A percentile compares a stretch with the other conserved stretches of the same genome.
Evolutionary conservation across 2,329 filamentous ascomycete species (phyloP).

Genomic region (Trichophyton simii): DNA sequence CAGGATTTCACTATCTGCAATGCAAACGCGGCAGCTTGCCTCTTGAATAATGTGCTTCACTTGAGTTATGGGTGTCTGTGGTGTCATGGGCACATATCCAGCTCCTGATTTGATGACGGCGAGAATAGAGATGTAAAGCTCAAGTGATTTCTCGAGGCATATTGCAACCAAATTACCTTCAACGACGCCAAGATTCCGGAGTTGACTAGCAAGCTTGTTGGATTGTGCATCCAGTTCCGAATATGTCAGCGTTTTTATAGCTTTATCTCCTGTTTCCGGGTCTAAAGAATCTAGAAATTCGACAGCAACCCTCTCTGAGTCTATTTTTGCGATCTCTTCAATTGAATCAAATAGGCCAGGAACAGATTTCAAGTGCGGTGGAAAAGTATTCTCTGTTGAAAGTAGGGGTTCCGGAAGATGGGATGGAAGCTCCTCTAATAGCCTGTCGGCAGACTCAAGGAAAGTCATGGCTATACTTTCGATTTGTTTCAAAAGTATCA

Average conservation of each 20-base stretch:
- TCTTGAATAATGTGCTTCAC: slow-evolving; percentile 51
- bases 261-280: slow-evolving; percentile 17
- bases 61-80: slow-evolving; percentile 53
- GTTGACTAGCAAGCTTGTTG: slow-evolving; percentile 49
- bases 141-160: slow-evolving; percentile 61
- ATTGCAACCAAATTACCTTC: slow-evolving; percentile 55
- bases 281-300: slow-evolving; percentile 46
- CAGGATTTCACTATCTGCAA: slow-evolving; percentile 22
- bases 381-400: slow-evolving; percentile 40
- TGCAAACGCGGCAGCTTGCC: slow-evolving; percentile 40
- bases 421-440: slow-evolving; percentile 22
- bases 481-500: slow-evolving; percentile 50
- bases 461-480: slow-evolving; percentile 40
- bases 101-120: slow-evolving; percentile 62
- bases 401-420: slow-evolving; percentile 24
- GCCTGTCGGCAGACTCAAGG: slow-evolving; percentile 24
- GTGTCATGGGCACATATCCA: slow-evolving; percentile 67
- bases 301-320: slow-evolving; percentile 49
- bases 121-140: slow-evolving; percentile 62
- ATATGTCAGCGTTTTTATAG: slow-evolving; percentile 47
- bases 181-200: slow-evolving; percentile 38
- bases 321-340: slow-evolving; percentile 37
- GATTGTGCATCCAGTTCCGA: slow-evolving; percentile 48
- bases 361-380: slow-evolving; percentile 22
- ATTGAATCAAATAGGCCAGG: slow-evolving; percentile 43